Evolutionary conservation across 2,329 filamentous ascomycete genomes (phyloP).

Genomic region (Plenodomus lindquistii): DNA sequence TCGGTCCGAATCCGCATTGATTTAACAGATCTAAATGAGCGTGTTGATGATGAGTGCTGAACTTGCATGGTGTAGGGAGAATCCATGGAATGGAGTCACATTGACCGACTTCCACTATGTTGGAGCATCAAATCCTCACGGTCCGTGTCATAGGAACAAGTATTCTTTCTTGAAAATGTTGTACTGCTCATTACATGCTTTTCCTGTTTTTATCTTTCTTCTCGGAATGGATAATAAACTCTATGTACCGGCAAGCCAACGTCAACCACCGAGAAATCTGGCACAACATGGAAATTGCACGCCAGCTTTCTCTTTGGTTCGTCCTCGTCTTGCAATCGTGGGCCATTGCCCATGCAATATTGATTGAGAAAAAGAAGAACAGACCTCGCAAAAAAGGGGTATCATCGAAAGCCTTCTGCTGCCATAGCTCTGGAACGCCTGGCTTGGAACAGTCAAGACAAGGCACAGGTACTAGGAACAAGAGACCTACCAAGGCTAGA

Average conservation of each 20-base stretch:
- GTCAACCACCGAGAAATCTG: constrained; percentile 1
- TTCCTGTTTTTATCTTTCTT: constrained; percentile 12
- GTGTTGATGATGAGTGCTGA: not conserved
- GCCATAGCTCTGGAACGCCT: constrained; percentile 11
- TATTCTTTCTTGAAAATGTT: constrained; percentile 9
- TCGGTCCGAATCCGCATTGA: not conserved
- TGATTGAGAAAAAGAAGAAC: constrained; percentile 9
- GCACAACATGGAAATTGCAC: not conserved
- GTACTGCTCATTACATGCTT: constrained; percentile 19
- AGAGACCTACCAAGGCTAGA: constrained; percentile 22
- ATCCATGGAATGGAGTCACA: too few species aligned
- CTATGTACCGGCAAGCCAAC: constrained; percentile 11
- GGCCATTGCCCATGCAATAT: not conserved
- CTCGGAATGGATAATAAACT: not conserved
- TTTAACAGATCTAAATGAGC: not conserved
- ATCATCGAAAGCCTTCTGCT: constrained; percentile 27
- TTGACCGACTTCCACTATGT: too few species aligned
- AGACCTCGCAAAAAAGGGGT: constrained; percentile 20
- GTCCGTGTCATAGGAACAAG: not conserved
- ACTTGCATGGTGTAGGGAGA: not conserved
- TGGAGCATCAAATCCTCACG: not conserved
- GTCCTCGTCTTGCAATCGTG: not conserved
- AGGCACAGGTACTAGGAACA: constrained; percentile 5
- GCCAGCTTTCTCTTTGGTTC: not conserved
- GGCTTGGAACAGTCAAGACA: constrained; percentile 17